phyloP scores from a whole-genome alignment of 2,329 filamentous ascomycete genomes.

The Ophiostoma ips region DNA sequence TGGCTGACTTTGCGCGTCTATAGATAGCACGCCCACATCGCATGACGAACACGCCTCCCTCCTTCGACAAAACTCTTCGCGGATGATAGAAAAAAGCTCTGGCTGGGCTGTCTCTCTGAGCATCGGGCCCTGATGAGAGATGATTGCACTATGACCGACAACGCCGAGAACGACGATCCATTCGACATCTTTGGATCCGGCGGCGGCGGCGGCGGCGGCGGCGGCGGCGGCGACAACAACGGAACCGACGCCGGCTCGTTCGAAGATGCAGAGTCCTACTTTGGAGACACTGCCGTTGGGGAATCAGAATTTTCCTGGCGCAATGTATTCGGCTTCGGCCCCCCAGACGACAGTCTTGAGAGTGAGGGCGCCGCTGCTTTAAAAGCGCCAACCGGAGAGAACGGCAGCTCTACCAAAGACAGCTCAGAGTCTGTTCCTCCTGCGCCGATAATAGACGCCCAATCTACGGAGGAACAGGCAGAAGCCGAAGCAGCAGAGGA shows the following conservation, averaged over 20 bases:
- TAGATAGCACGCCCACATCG: too few species aligned
- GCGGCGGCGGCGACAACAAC: neutral
- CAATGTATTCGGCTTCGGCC: too few species aligned
- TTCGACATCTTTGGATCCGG: neutral
- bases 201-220: neutral
- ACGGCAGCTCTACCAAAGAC: too few species aligned
- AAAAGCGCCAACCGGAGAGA: too few species aligned
- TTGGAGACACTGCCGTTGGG: neutral
- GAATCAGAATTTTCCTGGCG: too few species aligned
- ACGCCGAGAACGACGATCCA: constrained; percentile 3
- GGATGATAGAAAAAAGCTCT: too few species aligned
- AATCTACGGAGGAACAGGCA: neutral
- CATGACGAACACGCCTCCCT: neutral
- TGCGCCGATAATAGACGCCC: neutral
- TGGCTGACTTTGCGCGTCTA: too few species aligned
- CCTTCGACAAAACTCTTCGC: neutral
- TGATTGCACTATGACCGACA: neutral
- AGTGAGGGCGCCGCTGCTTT: neutral
- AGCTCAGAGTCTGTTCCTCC: neutral
- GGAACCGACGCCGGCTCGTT: neutral
- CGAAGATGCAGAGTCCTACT: neutral
- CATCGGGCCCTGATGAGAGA: neutral
- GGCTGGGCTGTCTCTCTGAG: neutral
- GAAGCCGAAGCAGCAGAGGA: neutral
- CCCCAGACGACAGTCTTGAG: neutral